These are phyloP conservation scores for Calonectria pauciramosa DNA, from an alignment of 2,329 filamentous ascomycete genomes.

Conservation along the genomic window DNA sequence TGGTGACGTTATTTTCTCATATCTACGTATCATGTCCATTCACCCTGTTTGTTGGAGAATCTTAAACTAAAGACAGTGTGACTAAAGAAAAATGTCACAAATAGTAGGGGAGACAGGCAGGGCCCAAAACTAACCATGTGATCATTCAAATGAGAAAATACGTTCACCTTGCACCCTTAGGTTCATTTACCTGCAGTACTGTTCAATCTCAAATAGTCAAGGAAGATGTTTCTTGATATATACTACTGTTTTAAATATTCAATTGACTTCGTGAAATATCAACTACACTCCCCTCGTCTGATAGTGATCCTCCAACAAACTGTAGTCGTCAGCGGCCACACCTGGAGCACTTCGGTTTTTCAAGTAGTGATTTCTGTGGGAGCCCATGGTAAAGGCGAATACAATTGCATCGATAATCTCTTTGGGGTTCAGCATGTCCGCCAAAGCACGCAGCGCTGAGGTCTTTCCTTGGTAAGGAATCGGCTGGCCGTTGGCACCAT, in stretches of 20 bases:
- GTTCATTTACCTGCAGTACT: neutral
- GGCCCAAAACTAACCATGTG: too few relatives aligned
- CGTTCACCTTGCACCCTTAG: too few relatives aligned
- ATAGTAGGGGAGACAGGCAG: too few relatives aligned
- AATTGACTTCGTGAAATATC: neutral
- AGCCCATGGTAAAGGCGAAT: constrained; percentile 19
- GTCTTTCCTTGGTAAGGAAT: constrained; percentile 1
- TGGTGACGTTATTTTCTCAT: too few relatives aligned
- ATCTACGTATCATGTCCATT: too few relatives aligned
- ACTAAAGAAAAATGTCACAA: too few relatives aligned
- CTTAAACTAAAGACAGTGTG: too few relatives aligned
- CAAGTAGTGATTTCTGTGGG: neutral
- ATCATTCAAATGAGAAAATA: too few relatives aligned
- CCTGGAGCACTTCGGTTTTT: neutral
- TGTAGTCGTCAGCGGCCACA: neutral
- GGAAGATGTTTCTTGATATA: neutral
- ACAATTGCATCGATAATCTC: constrained; percentile 5
- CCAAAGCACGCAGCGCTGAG: neutral
- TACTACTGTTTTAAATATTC: neutral
- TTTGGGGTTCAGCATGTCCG: constrained; percentile 3
- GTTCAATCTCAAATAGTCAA: neutral
- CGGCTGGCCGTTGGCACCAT: neutral
- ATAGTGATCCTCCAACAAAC: constrained; percentile 18
- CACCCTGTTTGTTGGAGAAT: too few relatives aligned
- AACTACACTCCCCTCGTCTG: neutral